Evolutionary conservation across 2,329 filamentous ascomycete genomes (phyloP).

Genomic region (Magnaporthiopsis incrustans): DNA sequence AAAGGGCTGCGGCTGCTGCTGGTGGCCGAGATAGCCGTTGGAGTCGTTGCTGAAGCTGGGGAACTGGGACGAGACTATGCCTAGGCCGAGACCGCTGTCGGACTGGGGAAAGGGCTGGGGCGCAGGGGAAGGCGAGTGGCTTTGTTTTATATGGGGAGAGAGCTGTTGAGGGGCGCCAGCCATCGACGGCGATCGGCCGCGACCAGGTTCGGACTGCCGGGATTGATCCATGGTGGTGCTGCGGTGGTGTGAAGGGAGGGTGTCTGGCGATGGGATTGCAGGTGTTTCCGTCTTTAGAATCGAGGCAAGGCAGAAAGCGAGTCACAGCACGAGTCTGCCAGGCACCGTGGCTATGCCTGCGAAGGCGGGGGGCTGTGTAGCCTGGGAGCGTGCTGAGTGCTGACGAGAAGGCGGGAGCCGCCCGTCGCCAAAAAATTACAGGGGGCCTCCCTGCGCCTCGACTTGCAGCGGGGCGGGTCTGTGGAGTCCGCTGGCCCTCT

Average conservation of each 20-base stretch:
- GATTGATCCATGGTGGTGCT: slow-evolving; percentile 38
- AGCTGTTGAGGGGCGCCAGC: slow-evolving; percentile 27
- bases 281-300: slow-evolving; percentile 28
- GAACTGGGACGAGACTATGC: slow-evolving; percentile 42
- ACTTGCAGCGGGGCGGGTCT: neutral
- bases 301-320: slow-evolving; percentile 36
- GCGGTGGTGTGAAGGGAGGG: slow-evolving; percentile 11
- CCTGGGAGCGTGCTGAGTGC: slow-evolving; percentile 22
- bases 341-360: slow-evolving; percentile 31
- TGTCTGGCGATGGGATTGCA: slow-evolving; percentile 4
- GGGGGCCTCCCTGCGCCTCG: neutral
- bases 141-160: slow-evolving; percentile 58
- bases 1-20: slow-evolving; percentile 29
- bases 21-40: slow-evolving; percentile 42
- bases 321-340: slow-evolving; percentile 30
- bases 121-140: slow-evolving; percentile 48
- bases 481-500: neutral
- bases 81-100: slow-evolving; percentile 50
- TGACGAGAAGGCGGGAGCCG: slow-evolving; percentile 12
- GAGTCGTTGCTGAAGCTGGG: slow-evolving; percentile 34
- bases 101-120: slow-evolving; percentile 44
- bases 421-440: neutral
- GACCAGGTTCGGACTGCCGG: slow-evolving; percentile 29
- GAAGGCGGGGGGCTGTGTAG: slow-evolving; percentile 32
- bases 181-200: slow-evolving; percentile 53